Conservation (phyloP, 2,329 filamentous ascomycete species). For the Trichoderma cornu-damae region DNA sequence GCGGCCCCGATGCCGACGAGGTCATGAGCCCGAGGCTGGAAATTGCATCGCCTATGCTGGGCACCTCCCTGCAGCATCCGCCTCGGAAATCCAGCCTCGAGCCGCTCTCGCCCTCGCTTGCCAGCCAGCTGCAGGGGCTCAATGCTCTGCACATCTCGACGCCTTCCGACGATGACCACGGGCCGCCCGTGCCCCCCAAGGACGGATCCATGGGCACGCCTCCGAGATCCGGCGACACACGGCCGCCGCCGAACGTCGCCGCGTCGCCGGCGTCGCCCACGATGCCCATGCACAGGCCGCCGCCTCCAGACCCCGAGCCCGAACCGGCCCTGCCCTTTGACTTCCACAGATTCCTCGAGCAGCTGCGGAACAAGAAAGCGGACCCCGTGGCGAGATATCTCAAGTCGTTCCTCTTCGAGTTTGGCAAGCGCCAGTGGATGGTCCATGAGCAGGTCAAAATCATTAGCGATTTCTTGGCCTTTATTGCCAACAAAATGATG, state of each 20-base stretch:
- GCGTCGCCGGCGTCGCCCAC: constrained; percentile 43
- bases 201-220: constrained; percentile 45
- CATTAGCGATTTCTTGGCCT: constrained; percentile 90
- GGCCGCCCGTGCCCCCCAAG: constrained; percentile 57
- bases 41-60: constrained; percentile 71
- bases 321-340: constrained; percentile 89
- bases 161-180: constrained; percentile 42
- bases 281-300: constrained; percentile 54
- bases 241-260: constrained; percentile 24
- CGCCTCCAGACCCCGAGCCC: constrained; percentile 67
- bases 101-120: constrained; percentile 51
- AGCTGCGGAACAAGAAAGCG: constrained; percentile 92
- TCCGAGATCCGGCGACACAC: constrained; percentile 38
- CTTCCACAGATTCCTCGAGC: constrained; percentile 94
- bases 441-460: constrained; percentile 99
- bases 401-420: constrained; percentile 89
- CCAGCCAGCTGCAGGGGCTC: constrained; percentile 45
- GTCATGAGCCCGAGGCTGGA: constrained; percentile 90
- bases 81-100: constrained; percentile 84
- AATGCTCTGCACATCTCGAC: constrained; percentile 40
- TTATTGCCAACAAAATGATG: constrained; percentile 98
- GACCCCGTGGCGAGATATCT: constrained; percentile 95
- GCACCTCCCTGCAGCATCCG: constrained; percentile 64
- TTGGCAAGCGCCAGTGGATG: constrained; percentile 98
- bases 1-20: constrained; percentile 68